Base-by-base conservation (phyloP, 1,284 basidiomycete species). In the Tausonia pullulans region DNA sequence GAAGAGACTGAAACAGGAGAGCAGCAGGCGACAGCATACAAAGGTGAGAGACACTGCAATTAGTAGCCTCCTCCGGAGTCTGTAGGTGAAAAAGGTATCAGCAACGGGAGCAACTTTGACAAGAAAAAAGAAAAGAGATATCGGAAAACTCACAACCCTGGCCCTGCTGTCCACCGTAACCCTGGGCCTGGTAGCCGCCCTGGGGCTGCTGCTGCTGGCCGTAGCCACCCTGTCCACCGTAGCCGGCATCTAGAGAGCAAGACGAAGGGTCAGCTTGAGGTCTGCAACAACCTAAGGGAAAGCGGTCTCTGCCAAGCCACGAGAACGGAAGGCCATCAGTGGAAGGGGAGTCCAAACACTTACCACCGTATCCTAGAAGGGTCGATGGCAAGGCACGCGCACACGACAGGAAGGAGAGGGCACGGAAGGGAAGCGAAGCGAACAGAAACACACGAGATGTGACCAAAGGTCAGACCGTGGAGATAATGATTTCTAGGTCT, bases 401-500 rank as follows among this genome's bases (percentile, higher is more conserved):
- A 72, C 66, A 68, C 69, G 70, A 73, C 73, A 73, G 74, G 72
- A 71, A 73, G 70, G 76, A 75, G 71, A 74, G 76, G 74, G 73
- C 75, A 78, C 74, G 68, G 72, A 74, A 75, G 75, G 73, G 72
- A 73, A 72, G 72, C 41, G 72, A 73, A 72, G 72, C 41, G 58
- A 59, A 62, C 43, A 39, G 41, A 27, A 59, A 59, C 27, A 27
- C 27, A 27, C 27, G 27, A 27, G 27, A 27, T 27, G 27, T 27
- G 27, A 27, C 27, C 27, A 27, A 27, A 27, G 27, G 27, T 27
- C 27, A 43, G 45, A 63, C n/a, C 27, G 49, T 13, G 39, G 14
- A 62, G 58, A 59, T 5, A 45, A 56, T 6, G 8, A 58, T 50
- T 27, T 40, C 14, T 16, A 41, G 5, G n/a, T 45, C 40, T 49